phyloP scores from a whole-genome alignment of 768 basidiomycete species.

The Russula emetica region DNA sequence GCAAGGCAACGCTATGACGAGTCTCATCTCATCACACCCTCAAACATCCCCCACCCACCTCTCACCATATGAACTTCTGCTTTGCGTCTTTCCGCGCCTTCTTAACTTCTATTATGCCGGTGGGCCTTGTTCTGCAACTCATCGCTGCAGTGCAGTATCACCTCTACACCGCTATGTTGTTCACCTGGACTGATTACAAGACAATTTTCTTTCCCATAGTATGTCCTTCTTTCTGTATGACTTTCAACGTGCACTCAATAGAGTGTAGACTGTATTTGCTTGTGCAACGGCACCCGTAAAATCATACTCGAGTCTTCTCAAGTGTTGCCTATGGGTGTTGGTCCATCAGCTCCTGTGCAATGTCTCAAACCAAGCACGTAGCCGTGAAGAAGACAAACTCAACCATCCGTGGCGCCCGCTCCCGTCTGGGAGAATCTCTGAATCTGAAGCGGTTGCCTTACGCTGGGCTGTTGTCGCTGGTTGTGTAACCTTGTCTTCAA shows the following conservation, averaged over 20 bases:
- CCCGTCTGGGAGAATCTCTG: constrained; percentile 30
- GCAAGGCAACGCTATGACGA: constrained; percentile 14
- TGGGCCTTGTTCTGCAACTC: constrained; percentile 7
- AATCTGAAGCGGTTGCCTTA: constrained; percentile 21
- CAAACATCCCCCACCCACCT: constrained; percentile 8
- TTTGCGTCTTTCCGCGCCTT: constrained; percentile 3
- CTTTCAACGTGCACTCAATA: not conserved
- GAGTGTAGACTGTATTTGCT: constrained; percentile 25
- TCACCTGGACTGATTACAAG: constrained; percentile 35
- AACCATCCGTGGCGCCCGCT: constrained; percentile 33
- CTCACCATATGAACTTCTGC: constrained; percentile 5
- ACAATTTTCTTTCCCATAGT: constrained; percentile 33
- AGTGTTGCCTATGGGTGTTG: constrained; percentile 29
- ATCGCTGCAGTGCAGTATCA: constrained; percentile 21
- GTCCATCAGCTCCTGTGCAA: constrained; percentile 30
- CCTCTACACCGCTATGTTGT: constrained; percentile 30
- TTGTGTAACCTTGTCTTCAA: constrained; percentile 23
- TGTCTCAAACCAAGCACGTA: constrained; percentile 31
- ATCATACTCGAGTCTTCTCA: constrained; percentile 12
- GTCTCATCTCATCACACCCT: constrained; percentile 2
- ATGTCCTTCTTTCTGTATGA: constrained; percentile 8
- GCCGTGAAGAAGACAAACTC: constrained; percentile 28
- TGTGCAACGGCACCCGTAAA: constrained; percentile 24
- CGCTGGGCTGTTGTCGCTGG: constrained; percentile 26
- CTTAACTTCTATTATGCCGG: constrained; percentile 1